Conservation (phyloP, 1,139 yeast genomes). For the Yamadazyma dendronema region DNA sequence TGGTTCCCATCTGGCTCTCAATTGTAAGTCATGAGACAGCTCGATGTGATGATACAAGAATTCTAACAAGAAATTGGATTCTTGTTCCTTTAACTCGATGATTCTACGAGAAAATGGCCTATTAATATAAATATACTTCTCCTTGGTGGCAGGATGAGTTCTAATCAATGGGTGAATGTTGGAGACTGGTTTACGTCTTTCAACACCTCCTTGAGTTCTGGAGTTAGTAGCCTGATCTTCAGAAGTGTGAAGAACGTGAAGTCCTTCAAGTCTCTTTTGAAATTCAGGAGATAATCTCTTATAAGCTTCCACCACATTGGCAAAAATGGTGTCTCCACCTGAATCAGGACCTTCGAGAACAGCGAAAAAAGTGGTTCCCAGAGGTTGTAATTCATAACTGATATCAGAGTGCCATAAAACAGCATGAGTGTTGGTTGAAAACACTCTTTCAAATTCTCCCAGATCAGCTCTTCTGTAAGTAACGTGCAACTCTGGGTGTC, state of each 20-base stretch:
- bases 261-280: constrained; percentile 52
- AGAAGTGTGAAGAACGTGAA: constrained; percentile 65
- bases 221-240: constrained; percentile 65
- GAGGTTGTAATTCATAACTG: constrained; percentile 66
- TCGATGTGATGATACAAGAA: constrained; percentile 54
- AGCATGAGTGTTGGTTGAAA: constrained; percentile 31
- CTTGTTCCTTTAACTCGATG: constrained; percentile 64
- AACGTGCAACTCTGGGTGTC: constrained; percentile 56
- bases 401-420: constrained; percentile 66
- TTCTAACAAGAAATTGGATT: constrained; percentile 54
- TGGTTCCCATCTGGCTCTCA: constrained; percentile 42
- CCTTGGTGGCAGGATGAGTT: constrained; percentile 65
- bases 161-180: constrained; percentile 67
- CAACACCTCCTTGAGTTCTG: constrained; percentile 53
- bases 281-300: constrained; percentile 62
- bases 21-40: constrained; percentile 36
- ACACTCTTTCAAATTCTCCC: constrained; percentile 26
- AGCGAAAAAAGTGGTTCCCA: constrained; percentile 59
- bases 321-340: constrained; percentile 72
- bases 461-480: constrained; percentile 54
- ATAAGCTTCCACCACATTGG: constrained; percentile 60
- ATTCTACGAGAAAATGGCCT: constrained; percentile 62
- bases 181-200: constrained; percentile 60
- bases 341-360: constrained; percentile 58
- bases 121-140: constrained; percentile 58